Evolutionary conservation across 306 rosid genomes (phyloP), one percentile per base, ranked within the genome.

Genomic region (Ormosia emarginata): DNA sequence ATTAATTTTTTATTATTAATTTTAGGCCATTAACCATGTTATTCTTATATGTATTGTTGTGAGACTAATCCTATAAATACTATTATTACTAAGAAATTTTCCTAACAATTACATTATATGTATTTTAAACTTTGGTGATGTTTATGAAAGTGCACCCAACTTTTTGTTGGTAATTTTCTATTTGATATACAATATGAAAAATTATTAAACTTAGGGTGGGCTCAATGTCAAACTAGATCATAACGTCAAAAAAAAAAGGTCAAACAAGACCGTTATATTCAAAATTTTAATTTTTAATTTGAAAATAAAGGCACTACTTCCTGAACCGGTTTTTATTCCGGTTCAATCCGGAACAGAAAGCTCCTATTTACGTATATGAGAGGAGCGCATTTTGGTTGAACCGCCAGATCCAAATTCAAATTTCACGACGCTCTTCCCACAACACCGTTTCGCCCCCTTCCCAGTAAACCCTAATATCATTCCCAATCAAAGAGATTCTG

Each of bases 371-470:
- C 50, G 46, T 7, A 9, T 11, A 46, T 11, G 33, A 0, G 30
- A 57, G n/a, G 86, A 76, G 78, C 78, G 72, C 74, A n/a, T 49
- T 52, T 65, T 34, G 6, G 61, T 52, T 41, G 79, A 77, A 77
- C 81, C 82, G 92, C 90, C 82, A 69, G 79, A 80, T 87, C 86
- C 74, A 84, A 89, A 59, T 90, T 92, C 94, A 88, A 92, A 92
- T 88, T 83, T 81, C 69, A 61, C 15, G 24, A 80, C 68, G 79
- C 85, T 75, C 89, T 77, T 3, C 58, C 46, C 41, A n/a, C 34
- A 46, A 46, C 52, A 8, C 83, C 72, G 74, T 79, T 6, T n/a
- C 56, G 8, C 43, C 24, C 8, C n/a, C 12, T 2, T 59, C 67
- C 57, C 43, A 24, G 18, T 10, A 67, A 88, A 79, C 97, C 91